phyloP scores from a whole-genome alignment of 306 rosid genomes.

The Vachellia pachyceras region DNA sequence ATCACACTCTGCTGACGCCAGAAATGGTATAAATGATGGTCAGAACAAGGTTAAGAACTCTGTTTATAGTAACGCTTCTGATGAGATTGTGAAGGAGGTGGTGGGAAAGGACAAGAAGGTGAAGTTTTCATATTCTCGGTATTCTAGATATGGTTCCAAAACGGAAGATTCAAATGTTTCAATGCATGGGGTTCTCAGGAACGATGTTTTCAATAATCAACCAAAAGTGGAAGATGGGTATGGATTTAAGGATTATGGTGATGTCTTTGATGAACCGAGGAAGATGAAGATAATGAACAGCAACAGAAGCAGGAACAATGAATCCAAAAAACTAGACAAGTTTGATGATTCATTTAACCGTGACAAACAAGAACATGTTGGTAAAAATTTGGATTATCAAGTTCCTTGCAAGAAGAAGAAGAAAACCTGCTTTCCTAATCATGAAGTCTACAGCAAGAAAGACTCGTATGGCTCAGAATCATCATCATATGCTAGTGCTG shows the following conservation, averaged over 20 bases:
- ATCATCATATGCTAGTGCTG: constrained; percentile 56
- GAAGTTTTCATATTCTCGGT: constrained; percentile 69
- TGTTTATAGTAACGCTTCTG: constrained; percentile 36
- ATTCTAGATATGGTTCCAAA: constrained; percentile 55
- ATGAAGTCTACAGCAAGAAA: constrained; percentile 36
- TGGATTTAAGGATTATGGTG: constrained; percentile 39
- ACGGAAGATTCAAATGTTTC: constrained; percentile 59
- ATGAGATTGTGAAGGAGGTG: constrained; percentile 44
- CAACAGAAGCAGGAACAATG: constrained; percentile 36
- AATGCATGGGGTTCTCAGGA: constrained; percentile 48
- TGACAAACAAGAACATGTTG: constrained; percentile 45
- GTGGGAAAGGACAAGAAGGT: constrained; percentile 38
- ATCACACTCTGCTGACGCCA: constrained; percentile 54
- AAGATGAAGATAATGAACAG: constrained; percentile 30
- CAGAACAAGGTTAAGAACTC: constrained; percentile 27
- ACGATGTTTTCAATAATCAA: constrained; percentile 45
- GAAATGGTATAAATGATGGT: constrained; percentile 30
- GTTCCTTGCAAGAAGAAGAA: constrained; percentile 37
- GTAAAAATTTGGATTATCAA: constrained; percentile 35
- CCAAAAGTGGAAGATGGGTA: constrained; percentile 48
- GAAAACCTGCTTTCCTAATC: constrained; percentile 31
- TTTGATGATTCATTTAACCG: constrained; percentile 38
- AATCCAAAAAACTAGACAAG: constrained; percentile 46
- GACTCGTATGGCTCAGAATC: constrained; percentile 50
- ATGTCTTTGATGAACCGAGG: background rate